phyloP scores from a whole-genome alignment of 2,329 filamentous ascomycete species.

The Pseudocercospora eumusae region DNA sequence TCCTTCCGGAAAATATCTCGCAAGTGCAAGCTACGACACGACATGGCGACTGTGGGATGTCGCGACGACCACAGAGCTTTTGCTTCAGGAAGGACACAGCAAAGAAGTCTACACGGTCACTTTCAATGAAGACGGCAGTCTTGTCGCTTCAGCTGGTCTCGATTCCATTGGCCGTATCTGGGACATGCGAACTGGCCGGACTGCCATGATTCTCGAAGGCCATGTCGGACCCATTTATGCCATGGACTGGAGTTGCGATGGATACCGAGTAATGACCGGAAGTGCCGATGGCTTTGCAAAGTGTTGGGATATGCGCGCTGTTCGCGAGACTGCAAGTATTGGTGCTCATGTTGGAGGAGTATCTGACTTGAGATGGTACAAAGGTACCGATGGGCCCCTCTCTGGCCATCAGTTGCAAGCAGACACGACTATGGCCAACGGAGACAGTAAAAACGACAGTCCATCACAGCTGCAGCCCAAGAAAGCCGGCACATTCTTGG shows the following conservation, averaged over 20 bases:
- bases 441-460: conserved; percentile 15
- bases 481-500: conserved; percentile 87
- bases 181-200: conserved; percentile 89
- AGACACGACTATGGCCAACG: conserved; percentile 30
- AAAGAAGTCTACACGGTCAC: conserved; percentile 86
- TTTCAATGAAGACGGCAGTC: conserved; percentile 88
- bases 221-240: conserved; percentile 93
- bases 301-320: conserved; percentile 94
- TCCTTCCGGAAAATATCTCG: conserved; percentile 83
- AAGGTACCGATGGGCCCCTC: conserved; percentile 75
- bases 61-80: conserved; percentile 76
- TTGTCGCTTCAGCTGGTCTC: conserved; percentile 86
- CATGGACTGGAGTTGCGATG: conserved; percentile 88
- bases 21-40: conserved; percentile 91
- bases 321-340: conserved; percentile 78
- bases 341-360: conserved; percentile 91
- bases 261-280: conserved; percentile 87
- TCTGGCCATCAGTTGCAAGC: conserved; percentile 60
- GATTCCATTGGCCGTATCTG: conserved; percentile 95
- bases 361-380: conserved; percentile 91
- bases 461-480: conserved; percentile 57
- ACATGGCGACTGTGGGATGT: conserved; percentile 98
- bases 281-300: conserved; percentile 95
- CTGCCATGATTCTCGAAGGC: conserved; percentile 91
- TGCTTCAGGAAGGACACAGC: conserved; percentile 92